A percentile compares a stretch with the other conserved stretches of the same genome.
phyloP scores from a whole-genome alignment of 23 red algal genomes.

The Agarophyton chilense region DNA sequence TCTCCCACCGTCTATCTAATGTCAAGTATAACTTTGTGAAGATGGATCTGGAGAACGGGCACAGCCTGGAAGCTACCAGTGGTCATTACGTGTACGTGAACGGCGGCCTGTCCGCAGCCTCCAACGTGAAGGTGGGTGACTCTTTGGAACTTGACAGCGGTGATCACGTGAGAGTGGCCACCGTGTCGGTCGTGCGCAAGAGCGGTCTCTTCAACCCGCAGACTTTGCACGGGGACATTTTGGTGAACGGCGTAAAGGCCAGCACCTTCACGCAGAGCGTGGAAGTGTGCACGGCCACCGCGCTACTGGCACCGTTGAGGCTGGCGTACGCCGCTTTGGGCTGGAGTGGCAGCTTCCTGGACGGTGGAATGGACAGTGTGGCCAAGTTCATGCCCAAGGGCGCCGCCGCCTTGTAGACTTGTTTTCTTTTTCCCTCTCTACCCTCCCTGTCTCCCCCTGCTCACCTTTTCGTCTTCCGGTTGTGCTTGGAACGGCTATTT shows the following conservation, averaged over 20 bases:
- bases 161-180: not conserved
- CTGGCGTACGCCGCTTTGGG: not conserved
- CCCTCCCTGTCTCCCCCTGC: not conserved
- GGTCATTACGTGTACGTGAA: slow-evolving; percentile 75
- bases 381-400: not conserved
- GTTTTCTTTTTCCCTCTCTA: not conserved
- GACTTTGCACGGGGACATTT: slow-evolving; percentile 42
- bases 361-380: not conserved
- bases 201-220: slow-evolving; percentile 70
- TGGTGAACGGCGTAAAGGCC: slow-evolving; percentile 46
- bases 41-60: slow-evolving; percentile 24
- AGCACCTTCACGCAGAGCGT: slow-evolving; percentile 41
- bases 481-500: not conserved
- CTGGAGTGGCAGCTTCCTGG: not conserved
- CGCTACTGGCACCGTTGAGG: slow-evolving; percentile 54
- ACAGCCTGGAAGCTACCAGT: not conserved
- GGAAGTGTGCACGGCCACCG: slow-evolving; percentile 2
- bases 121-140: slow-evolving; percentile 47
- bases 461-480: not conserved
- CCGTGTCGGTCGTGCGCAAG: slow-evolving; percentile 5
- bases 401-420: not conserved
- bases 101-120: slow-evolving; percentile 12
- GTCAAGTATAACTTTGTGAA: slow-evolving; percentile 40
- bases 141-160: slow-evolving; percentile 1
- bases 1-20: slow-evolving; percentile 31